phyloP scores from a whole-genome alignment of 169 alveolate genomes.

The Plasmodium blacklocki region DNA sequence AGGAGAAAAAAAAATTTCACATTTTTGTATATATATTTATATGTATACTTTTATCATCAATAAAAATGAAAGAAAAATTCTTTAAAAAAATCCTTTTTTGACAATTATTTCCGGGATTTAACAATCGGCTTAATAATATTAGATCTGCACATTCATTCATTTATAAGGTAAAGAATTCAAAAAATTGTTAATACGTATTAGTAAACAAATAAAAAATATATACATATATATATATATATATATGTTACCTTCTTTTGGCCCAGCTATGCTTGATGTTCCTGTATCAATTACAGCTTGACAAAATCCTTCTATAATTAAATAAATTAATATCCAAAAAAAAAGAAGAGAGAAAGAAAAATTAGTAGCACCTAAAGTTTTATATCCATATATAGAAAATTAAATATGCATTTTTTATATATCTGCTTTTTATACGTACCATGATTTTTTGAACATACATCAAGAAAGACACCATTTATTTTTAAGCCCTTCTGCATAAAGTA shows the following conservation, averaged over 20 bases:
- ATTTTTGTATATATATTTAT: background rate
- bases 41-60: slow-evolving; percentile 48
- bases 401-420: background rate
- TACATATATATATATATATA: no score
- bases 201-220: background rate
- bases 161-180: background rate
- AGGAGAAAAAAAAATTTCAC: background rate
- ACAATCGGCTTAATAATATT: slow-evolving; percentile 52
- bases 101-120: slow-evolving; percentile 39
- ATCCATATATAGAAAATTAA: background rate
- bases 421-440: slow-evolving; percentile 18
- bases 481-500: slow-evolving; percentile 38
- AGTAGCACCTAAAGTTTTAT: background rate
- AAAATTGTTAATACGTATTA: background rate
- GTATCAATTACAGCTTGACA: slow-evolving; percentile 75
- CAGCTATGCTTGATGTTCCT: slow-evolving; percentile 75
- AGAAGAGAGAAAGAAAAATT: background rate
- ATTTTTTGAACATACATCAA: slow-evolving; percentile 68
- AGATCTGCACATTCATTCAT: slow-evolving; percentile 30
- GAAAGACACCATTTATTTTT: slow-evolving; percentile 51
- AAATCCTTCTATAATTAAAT: slow-evolving; percentile 31
- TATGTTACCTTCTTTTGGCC: slow-evolving; percentile 55
- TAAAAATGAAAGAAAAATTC: slow-evolving; percentile 61
- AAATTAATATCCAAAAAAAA: background rate
- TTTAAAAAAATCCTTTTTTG: slow-evolving; percentile 26